Base-by-base conservation (phyloP, 2,329 filamentous ascomycete species). In the Diplodia scrobiculata region DNA sequence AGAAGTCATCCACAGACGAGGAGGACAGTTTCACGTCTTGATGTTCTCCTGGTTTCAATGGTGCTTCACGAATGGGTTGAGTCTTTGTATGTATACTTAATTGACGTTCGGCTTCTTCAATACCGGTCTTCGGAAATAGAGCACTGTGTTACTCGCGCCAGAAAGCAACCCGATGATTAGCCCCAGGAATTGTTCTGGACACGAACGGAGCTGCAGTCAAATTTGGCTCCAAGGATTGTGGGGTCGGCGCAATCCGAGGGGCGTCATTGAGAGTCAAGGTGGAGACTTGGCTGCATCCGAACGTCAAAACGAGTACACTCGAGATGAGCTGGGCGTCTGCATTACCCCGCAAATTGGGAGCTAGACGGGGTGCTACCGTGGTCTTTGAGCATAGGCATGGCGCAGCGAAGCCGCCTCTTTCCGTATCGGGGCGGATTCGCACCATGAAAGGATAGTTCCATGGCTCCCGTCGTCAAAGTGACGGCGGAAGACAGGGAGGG, bases 221-320 rank as follows among this genome's bases (percentile, higher is more conserved):
- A 60, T 29, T 60, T 60, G 55, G 55, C 55, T 60, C 27, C 55
- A 34, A 60, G 55, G 55, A 58, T 45, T 58, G 54, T 58, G 54
- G 36, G 34, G 54, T 58, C 54, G 36, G n/a, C 32, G 54, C 36
- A 21, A 45, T 58, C 54, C 21, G 36, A 48, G 17, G 38, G 27
- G 41, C 55, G 55, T 60, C 41, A 60, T 60, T 17, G 55, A 47
- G 47, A 17, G 55, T 48, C 38, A 60, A 19, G 55, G 55, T 60
- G 55, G 55, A 60, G 55, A 60, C 47, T 25, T 60, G 41, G 34
- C 55, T 41, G 55, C 55, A 60, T 60, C 55, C 55, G 55, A 60
- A 60, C 54, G 55, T 48, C 55, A 48, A 59, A 17, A 3, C 34
- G 41, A 36, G 34, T 3, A 4, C 34, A 13, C 53, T 58, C 34